A percentile compares a stretch with the other conserved stretches of the same genome.
These are phyloP conservation scores for Thymus quinquecostatus DNA, from an alignment of 257 asterid species.

Conservation along the genomic window DNA sequence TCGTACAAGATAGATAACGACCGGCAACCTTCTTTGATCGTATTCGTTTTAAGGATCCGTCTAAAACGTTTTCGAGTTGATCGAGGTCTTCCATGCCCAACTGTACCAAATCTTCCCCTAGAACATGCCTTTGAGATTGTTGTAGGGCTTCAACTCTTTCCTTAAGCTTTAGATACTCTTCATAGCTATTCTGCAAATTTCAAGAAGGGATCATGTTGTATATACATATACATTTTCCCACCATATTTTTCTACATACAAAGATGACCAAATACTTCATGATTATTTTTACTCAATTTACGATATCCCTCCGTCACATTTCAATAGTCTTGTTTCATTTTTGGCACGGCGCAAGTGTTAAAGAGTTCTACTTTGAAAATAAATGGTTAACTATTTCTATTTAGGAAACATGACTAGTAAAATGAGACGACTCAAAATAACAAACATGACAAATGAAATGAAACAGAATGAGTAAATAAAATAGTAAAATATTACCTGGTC, in stretches of 20 bases:
- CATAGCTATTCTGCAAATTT: slow-evolving; percentile 49
- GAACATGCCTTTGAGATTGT: slow-evolving; percentile 69
- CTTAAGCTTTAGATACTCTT: slow-evolving; percentile 67
- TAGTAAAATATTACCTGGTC: slow-evolving; percentile 43
- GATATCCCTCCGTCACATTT: too few relatives aligned
- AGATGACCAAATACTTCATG: not conserved
- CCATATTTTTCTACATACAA: not conserved
- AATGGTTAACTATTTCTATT: too few relatives aligned
- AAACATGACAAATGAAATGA: too few relatives aligned
- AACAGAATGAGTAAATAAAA: too few relatives aligned
- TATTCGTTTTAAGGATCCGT: slow-evolving; percentile 54
- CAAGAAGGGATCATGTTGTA: slow-evolving; percentile 4
- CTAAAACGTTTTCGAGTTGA: slow-evolving; percentile 62
- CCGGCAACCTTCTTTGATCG: slow-evolving; percentile 50
- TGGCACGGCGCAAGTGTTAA: too few relatives aligned
- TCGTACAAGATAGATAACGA: not conserved
- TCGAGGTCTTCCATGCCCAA: slow-evolving; percentile 54
- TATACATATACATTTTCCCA: not conserved
- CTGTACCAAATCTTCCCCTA: slow-evolving; percentile 68
- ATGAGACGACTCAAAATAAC: too few relatives aligned
- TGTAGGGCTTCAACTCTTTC: slow-evolving; percentile 59
- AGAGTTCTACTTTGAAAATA: too few relatives aligned
- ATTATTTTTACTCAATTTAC: too few relatives aligned
- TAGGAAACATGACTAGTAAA: too few relatives aligned
- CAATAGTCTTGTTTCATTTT: too few relatives aligned